These are phyloP conservation scores for Calycina marina DNA, from an alignment of 2,329 filamentous ascomycete species.

Conservation along the genomic window DNA sequence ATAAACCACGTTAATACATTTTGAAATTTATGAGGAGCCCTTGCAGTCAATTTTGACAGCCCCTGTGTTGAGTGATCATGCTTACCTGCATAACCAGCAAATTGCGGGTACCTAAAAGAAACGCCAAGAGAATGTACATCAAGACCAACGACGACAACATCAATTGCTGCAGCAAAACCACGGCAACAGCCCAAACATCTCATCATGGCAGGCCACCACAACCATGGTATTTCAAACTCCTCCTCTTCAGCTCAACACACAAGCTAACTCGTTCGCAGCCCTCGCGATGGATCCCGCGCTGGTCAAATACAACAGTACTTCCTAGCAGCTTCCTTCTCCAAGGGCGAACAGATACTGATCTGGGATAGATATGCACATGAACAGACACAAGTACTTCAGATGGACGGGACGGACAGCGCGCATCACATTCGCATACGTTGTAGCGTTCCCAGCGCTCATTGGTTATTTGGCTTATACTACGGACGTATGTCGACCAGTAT, in stretches of 20 bases:
- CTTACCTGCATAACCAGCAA: conserved; percentile 2
- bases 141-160: no score
- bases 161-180: conserved; percentile 6
- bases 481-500: conserved; percentile 59
- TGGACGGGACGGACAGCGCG: conserved; percentile 77
- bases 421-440: conserved; percentile 64
- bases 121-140: conserved; percentile 2
- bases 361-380: conserved; percentile 58
- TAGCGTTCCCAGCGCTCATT: conserved; percentile 55
- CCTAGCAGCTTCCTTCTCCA: conserved; percentile 2
- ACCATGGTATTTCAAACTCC: conserved; percentile 20
- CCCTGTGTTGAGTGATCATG: no score
- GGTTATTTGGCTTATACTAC: conserved; percentile 63
- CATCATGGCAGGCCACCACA: conserved; percentile 34
- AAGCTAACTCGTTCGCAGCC: conserved; percentile 8
- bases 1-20: no score
- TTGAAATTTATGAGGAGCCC: no score
- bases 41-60: no score
- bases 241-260: no score
- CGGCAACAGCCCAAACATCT: conserved; percentile 12
- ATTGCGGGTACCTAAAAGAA: conserved; percentile 7
- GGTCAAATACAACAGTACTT: conserved; percentile 38
- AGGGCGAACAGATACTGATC: neutral
- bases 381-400: conserved; percentile 88
- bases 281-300: conserved; percentile 31